Evolutionary conservation across 352 stramenopile genomes (phyloP).

Genomic region (Pythium apleroticum): DNA sequence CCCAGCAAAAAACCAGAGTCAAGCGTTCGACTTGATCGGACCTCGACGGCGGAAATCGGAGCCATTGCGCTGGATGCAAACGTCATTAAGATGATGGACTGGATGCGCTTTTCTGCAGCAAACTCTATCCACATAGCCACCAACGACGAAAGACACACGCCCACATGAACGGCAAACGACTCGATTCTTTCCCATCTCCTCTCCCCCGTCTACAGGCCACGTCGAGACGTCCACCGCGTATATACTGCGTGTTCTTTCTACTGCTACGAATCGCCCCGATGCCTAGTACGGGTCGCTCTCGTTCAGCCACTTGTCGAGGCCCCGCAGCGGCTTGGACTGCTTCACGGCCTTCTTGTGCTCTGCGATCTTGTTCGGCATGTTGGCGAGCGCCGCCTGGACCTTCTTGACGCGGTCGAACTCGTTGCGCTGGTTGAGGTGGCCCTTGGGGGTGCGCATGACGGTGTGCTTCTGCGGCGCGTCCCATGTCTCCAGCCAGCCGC

Average conservation of each 20-base stretch:
- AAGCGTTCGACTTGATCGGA: too few species aligned
- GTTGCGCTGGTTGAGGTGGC: constrained; percentile 77
- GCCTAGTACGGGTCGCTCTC: constrained; percentile 79
- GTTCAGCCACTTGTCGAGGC: constrained; percentile 88
- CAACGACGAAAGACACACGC: not conserved
- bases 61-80: not conserved
- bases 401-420: constrained; percentile 88
- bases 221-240: not conserved
- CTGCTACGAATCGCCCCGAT: constrained; percentile 14
- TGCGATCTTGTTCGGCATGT: constrained; percentile 84
- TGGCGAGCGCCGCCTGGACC: constrained; percentile 76
- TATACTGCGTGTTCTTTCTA: not conserved
- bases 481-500: constrained; percentile 81
- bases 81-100: not conserved
- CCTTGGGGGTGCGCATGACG: constrained; percentile 83
- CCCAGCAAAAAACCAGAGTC: too few species aligned
- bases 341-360: constrained; percentile 87
- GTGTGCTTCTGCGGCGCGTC: constrained; percentile 80
- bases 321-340: constrained; percentile 81
- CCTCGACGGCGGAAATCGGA: too few species aligned
- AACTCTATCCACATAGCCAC: not conserved
- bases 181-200: not conserved
- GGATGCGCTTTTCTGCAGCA: not conserved
- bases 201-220: not conserved
- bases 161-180: constrained; percentile 10